phyloP scores from a whole-genome alignment of 305 asterid genomes.

The Fraxinus baroniana region DNA sequence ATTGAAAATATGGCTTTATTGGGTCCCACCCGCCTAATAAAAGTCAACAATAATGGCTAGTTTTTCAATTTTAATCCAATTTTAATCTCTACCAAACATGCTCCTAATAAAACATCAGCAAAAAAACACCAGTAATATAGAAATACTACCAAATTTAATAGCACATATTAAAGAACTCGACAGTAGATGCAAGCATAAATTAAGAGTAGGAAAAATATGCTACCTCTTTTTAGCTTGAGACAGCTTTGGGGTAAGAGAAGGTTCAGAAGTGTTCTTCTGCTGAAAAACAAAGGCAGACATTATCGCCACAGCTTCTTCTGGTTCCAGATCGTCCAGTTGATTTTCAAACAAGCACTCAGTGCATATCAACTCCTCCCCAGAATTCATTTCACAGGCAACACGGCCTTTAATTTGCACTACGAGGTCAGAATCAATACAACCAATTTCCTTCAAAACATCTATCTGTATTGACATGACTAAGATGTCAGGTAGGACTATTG shows the following conservation, averaged over 20 bases:
- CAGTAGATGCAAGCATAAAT: constrained; percentile 18
- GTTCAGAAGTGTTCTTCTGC: constrained; percentile 83
- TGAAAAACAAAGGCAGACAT: constrained; percentile 99
- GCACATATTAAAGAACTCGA: not conserved
- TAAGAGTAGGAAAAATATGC: constrained; percentile 19
- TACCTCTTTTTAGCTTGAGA: constrained; percentile 77
- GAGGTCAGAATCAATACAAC: constrained; percentile 87
- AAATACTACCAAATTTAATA: constrained; percentile 12
- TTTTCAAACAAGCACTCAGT: constrained; percentile 97
- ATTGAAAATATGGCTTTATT: no score
- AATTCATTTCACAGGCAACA: constrained; percentile 99
- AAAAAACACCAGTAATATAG: not conserved
- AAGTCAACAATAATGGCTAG: no score
- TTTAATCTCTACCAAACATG: no score
- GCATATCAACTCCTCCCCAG: constrained; percentile 97
- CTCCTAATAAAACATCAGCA: not conserved
- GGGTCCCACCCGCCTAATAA: no score
- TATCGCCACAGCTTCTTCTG: constrained; percentile 98
- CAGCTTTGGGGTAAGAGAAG: constrained; percentile 87
- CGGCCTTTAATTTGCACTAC: constrained; percentile 98
- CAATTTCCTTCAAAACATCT: constrained; percentile 87
- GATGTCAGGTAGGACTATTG: constrained; percentile 25
- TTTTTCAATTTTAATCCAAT: no score
- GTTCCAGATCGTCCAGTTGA: constrained; percentile 91
- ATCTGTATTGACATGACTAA: constrained; percentile 55